These are phyloP conservation scores for Scytalidium sp. DNA, from an alignment of 2,329 filamentous ascomycete genomes.

Conservation along the genomic window DNA sequence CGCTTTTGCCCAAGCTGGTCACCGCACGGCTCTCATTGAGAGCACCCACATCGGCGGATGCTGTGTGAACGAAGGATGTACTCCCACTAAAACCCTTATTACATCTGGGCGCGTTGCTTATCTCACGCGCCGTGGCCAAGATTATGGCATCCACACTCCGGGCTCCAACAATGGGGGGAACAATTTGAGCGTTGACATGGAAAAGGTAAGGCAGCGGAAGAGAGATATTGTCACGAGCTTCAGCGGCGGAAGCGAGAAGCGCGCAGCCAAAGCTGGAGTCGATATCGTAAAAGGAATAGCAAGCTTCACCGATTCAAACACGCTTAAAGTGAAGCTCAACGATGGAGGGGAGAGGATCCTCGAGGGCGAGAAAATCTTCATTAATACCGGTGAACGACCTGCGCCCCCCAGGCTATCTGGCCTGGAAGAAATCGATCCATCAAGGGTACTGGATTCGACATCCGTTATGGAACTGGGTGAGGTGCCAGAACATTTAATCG, in stretches of 20 bases:
- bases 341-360: conserved; percentile 31
- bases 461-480: conserved; percentile 42
- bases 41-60: conserved; percentile 47
- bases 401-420: conserved; percentile 34
- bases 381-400: conserved; percentile 44
- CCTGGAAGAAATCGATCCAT: conserved; percentile 31
- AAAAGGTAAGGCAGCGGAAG: conserved; percentile 47
- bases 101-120: conserved; percentile 49
- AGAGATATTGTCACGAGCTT: conserved; percentile 50
- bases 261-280: conserved; percentile 37
- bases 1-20: conserved; percentile 41
- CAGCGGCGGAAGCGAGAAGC: conserved; percentile 42
- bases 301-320: conserved; percentile 38
- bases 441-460: conserved; percentile 42
- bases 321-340: conserved; percentile 30
- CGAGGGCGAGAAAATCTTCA: conserved; percentile 39
- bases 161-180: conserved; percentile 11
- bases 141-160: conserved; percentile 42
- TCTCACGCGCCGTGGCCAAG: conserved; percentile 34
- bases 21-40: conserved; percentile 45
- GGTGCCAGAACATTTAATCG: conserved; percentile 44
- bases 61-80: conserved; percentile 54
- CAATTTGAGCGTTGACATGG: conserved; percentile 41
- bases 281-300: conserved; percentile 44
- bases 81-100: conserved; percentile 56